A percentile compares a stretch with the other conserved stretches of the same genome.
These are phyloP conservation scores for Dioscorea dumetorum DNA, from an alignment of 106 monocot species.

Conservation along the genomic window DNA sequence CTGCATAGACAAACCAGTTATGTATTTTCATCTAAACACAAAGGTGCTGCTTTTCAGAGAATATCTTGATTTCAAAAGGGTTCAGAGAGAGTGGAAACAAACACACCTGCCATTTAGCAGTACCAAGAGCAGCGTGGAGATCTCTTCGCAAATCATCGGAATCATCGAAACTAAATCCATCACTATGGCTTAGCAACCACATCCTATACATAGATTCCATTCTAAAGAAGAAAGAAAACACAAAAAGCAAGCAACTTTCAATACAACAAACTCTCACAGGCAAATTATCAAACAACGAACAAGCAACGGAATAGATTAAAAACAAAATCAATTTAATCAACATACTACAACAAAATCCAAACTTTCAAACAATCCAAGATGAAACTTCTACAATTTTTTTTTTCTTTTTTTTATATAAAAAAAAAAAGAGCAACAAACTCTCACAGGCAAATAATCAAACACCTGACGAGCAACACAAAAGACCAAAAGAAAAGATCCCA, in stretches of 20 bases:
- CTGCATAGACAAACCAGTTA: conserved; percentile 23
- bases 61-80: background rate
- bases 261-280: conserved; percentile 3
- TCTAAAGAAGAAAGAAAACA: conserved; percentile 27
- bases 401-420: too few relatives aligned
- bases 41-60: too few relatives aligned
- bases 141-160: conserved; percentile 45
- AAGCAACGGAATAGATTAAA: background rate
- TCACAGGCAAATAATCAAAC: conserved; percentile 15
- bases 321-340: background rate
- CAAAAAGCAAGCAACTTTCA: background rate
- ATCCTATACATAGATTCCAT: conserved; percentile 77
- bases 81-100: background rate
- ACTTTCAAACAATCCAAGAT: background rate
- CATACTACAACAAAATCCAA: conserved; percentile 3
- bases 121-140: conserved; percentile 65
- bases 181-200: conserved; percentile 41
- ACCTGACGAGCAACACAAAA: background rate
- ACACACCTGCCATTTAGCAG: conserved; percentile 88
- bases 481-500: background rate
- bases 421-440: conserved; percentile 1
- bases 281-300: conserved; percentile 11
- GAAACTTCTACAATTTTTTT: too few relatives aligned
- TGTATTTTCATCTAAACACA: background rate
- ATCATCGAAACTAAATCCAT: conserved; percentile 22